These are phyloP conservation scores for Aureobasidium sp. DNA, from an alignment of 2,329 filamentous ascomycete species.

Conservation along the genomic window DNA sequence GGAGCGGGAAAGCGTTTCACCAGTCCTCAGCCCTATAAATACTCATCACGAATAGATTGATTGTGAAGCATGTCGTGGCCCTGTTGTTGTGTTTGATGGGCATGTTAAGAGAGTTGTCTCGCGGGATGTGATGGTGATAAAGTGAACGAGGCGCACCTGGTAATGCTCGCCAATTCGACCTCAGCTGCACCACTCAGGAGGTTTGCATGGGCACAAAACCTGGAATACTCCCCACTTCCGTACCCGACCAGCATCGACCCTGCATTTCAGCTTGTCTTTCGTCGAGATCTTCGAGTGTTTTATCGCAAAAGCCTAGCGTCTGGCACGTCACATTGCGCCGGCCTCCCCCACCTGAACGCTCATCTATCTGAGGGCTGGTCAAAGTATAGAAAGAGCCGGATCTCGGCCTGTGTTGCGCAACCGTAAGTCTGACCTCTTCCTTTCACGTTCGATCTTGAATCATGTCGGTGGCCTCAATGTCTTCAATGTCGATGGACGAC, in stretches of 20 bases:
- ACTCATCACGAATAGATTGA: constrained; percentile 9
- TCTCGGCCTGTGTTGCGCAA: background rate
- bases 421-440: background rate
- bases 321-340: constrained; percentile 3
- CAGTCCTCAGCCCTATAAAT: constrained; percentile 9
- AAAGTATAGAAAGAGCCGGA: constrained; percentile 4
- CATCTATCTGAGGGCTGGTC: background rate
- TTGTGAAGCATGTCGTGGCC: background rate
- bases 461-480: constrained; percentile 11
- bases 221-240: constrained; percentile 9
- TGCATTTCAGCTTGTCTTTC: constrained; percentile 7
- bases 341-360: background rate
- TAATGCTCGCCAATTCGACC: constrained; percentile 1
- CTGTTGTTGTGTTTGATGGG: constrained; percentile 3
- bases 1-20: constrained; percentile 11
- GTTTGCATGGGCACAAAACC: constrained; percentile 1
- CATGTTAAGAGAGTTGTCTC: background rate
- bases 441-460: background rate
- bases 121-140: constrained; percentile 1
- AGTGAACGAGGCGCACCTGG: background rate
- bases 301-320: background rate
- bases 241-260: constrained; percentile 10
- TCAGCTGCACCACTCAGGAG: constrained; percentile 1
- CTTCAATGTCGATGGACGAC: constrained; percentile 8
- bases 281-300: constrained; percentile 5